Percentiles rank a stretch among this genome's conserved stretches.
Conservation (phyloP, 768 basidiomycete species). For the Naganishia friedmannii region DNA sequence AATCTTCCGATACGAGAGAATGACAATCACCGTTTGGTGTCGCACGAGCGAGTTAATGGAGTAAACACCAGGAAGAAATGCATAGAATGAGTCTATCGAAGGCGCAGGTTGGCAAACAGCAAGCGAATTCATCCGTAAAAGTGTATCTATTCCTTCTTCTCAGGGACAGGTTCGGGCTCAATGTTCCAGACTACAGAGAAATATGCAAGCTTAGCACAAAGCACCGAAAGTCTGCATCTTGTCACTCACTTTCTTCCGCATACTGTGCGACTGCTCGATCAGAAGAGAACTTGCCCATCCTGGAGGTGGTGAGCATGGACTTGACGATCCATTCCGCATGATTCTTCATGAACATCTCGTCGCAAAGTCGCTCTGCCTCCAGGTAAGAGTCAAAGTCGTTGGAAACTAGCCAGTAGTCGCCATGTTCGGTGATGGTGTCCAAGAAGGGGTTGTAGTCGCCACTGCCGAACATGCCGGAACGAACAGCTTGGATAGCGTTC, state of each 20-base stretch:
- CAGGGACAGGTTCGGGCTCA: constrained; percentile 18
- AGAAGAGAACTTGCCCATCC: constrained; percentile 97
- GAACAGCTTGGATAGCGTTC: constrained; percentile 70
- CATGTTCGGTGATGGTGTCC: constrained; percentile 35
- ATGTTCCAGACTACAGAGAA: constrained; percentile 18
- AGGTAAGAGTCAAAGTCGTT: constrained; percentile 96
- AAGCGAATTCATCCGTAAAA: not conserved
- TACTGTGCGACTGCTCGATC: constrained; percentile 90
- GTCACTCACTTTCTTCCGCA: constrained; percentile 60
- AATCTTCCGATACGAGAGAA: too few species aligned
- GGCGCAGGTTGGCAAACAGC: not conserved
- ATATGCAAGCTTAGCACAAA: not conserved
- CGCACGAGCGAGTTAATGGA: too few species aligned
- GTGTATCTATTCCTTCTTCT: not conserved
- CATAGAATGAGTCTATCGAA: not conserved
- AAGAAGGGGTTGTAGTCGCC: constrained; percentile 73
- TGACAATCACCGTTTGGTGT: too few species aligned
- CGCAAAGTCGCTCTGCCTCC: constrained; percentile 77
- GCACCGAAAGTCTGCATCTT: not conserved
- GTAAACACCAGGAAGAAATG: not conserved
- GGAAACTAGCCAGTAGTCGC: constrained; percentile 57
- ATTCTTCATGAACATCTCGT: constrained; percentile 74
- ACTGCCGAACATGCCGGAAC: constrained; percentile 68
- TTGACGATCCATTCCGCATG: constrained; percentile 87
- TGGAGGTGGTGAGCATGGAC: constrained; percentile 66